These are phyloP conservation scores for Lachnellula hyalina DNA, from an alignment of 2,329 filamentous ascomycete species.

Conservation along the genomic window DNA sequence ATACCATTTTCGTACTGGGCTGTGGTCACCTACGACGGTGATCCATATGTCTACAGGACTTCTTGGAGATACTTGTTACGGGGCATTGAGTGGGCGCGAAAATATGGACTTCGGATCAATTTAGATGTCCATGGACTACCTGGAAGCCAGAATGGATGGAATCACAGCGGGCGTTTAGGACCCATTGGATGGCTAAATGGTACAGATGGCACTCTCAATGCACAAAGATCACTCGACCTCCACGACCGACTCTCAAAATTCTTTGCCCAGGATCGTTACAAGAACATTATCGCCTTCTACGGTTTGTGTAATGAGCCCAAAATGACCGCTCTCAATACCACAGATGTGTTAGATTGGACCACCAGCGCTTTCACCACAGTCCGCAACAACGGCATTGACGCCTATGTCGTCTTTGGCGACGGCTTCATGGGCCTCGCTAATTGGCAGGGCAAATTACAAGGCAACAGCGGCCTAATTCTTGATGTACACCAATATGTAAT, in stretches of 20 bases:
- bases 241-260: constrained; percentile 85
- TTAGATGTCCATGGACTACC: constrained; percentile 89
- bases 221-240: constrained; percentile 75
- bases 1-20: constrained; percentile 97
- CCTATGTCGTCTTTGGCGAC: constrained; percentile 80
- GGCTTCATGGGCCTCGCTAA: constrained; percentile 88
- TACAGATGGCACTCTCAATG: constrained; percentile 74
- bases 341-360: constrained; percentile 75
- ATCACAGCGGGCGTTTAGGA: constrained; percentile 84
- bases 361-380: constrained; percentile 65
- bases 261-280: constrained; percentile 89
- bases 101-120: constrained; percentile 87
- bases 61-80: constrained; percentile 92
- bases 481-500: constrained; percentile 99
- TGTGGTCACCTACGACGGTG: constrained; percentile 73
- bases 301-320: constrained; percentile 91
- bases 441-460: constrained; percentile 80
- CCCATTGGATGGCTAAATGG: constrained; percentile 84
- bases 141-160: constrained; percentile 96
- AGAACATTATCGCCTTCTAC: constrained; percentile 87
- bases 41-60: constrained; percentile 81
- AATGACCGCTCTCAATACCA: constrained; percentile 65
- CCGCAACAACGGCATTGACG: constrained; percentile 68
- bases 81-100: constrained; percentile 87
- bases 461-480: constrained; percentile 69